Base-by-base conservation (phyloP, 345 rosid genomes). In the Psidium guajava region DNA sequence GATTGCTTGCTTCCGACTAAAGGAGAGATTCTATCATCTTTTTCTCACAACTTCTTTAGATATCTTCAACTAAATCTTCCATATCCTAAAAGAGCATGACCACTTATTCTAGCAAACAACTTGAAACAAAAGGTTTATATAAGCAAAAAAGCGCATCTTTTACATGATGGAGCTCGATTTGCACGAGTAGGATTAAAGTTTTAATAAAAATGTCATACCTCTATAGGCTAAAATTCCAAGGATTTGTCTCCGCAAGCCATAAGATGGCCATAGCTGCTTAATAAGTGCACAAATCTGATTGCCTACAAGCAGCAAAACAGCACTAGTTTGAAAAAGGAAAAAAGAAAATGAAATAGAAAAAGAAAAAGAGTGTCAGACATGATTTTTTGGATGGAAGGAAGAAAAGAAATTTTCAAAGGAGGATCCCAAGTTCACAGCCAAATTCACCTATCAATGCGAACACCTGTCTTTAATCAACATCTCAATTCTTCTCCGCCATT, bases 171-270 rank as follows among this genome's bases (percentile, higher is more conserved):
- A 16, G 11, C 75, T 16, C 16, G 75, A 64, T 32, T 8, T 64
- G 75, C 75, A 64, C 3, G 75, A 32, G 32, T 32, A 64, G 75
- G 75, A 64, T 32, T 20, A 64, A 32, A 64, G 0, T 64, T 32
- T 32, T 4, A 28, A 64, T 16, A 22, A 64, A 64, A 64, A 64
- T 32, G 75, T 64, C 0, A 0, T 16, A 32, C 18, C 11, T 16
- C 18, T 32, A 16, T 6, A 64, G 75, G 6, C 75, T 32, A 32
- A 64, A 8, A 18, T 32, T 32, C 44, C 15, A 64, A 32, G 44
- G 44, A 64, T 16, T 64, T 32, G 44, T 32, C 24, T 64, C 44
- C 0, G 0, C 77, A 64, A 64, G 20, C 32, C 36, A 64, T 0
- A 64, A 64, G 80, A 36, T 36, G 80, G 80, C 47, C 2, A 36